Percentiles rank a stretch among this genome's conserved stretches.
Conservation (phyloP, 106 monocot species). For the Platanthera zijinensis region DNA sequence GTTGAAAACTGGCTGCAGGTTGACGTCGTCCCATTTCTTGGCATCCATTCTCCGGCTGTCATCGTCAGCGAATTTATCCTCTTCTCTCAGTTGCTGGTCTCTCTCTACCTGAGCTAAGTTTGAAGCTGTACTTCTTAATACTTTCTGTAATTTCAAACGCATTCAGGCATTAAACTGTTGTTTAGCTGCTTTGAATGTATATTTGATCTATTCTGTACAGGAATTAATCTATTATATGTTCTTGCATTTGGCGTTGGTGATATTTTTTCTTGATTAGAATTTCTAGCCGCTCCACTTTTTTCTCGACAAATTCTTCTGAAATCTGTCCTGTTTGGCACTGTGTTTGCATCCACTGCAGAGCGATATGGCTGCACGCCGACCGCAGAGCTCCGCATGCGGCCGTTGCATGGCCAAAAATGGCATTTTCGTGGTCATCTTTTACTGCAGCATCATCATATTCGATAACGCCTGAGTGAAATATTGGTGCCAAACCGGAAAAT, state of each 20-base stretch:
- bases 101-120: conserved; percentile 70
- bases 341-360: no score
- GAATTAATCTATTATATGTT: conserved; percentile 1
- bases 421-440: no score
- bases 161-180: not conserved
- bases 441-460: no score
- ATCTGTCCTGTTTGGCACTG: no score
- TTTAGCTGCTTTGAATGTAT: conserved; percentile 8
- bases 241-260: not conserved
- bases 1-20: conserved; percentile 91
- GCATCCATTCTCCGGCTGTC: conserved; percentile 87
- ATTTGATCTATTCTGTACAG: not conserved
- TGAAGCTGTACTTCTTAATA: not conserved
- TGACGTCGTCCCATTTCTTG: conserved; percentile 84
- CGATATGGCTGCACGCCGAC: no score
- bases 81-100: conserved; percentile 70
- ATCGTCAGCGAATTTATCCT: conserved; percentile 89
- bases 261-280: no score
- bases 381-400: no score
- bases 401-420: no score
- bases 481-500: no score
- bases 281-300: no score
- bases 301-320: no score
- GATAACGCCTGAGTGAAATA: no score
- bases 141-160: not conserved